Evolutionary conservation across 306 rosid genomes (phyloP).

Genomic region (Ochetophila trinervis): DNA sequence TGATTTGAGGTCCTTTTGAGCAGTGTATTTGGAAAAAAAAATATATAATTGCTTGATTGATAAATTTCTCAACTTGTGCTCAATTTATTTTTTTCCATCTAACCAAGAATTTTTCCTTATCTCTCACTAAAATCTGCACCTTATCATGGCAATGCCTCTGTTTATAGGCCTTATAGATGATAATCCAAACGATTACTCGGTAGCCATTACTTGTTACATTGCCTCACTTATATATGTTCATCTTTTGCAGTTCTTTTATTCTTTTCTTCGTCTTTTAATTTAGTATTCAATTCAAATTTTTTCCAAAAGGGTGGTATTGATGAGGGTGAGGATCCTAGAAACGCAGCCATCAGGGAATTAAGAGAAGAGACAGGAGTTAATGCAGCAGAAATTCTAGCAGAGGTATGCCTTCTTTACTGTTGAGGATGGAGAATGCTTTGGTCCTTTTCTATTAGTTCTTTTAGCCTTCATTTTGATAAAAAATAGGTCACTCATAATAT

Average conservation of each 20-base stretch:
- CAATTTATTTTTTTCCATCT: too few species aligned
- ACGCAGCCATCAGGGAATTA: constrained; percentile 72
- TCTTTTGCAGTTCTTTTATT: constrained; percentile 7
- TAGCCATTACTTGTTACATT: background rate
- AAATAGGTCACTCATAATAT: too few species aligned
- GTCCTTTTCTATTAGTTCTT: background rate
- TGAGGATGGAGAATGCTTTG: background rate
- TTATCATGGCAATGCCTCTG: background rate
- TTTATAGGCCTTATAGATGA: background rate
- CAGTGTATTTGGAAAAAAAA: too few species aligned
- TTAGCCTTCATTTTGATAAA: background rate
- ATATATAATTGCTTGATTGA: too few species aligned
- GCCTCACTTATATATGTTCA: background rate
- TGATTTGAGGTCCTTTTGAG: too few species aligned
- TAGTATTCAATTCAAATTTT: constrained; percentile 7
- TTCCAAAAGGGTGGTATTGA: constrained; percentile 73
- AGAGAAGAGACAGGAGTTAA: constrained; percentile 88
- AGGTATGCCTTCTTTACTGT: constrained; percentile 40
- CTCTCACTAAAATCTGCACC: background rate
- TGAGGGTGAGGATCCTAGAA: constrained; percentile 81
- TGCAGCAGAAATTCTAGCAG: constrained; percentile 75
- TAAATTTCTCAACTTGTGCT: too few species aligned
- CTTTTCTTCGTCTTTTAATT: constrained; percentile 2
- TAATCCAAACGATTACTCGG: background rate
- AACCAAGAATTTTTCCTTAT: background rate